Percentiles rank a stretch among this genome's conserved stretches.
Evolutionary conservation across 257 asterid genomes (phyloP).

Genomic region (Mitragyna speciosa): DNA sequence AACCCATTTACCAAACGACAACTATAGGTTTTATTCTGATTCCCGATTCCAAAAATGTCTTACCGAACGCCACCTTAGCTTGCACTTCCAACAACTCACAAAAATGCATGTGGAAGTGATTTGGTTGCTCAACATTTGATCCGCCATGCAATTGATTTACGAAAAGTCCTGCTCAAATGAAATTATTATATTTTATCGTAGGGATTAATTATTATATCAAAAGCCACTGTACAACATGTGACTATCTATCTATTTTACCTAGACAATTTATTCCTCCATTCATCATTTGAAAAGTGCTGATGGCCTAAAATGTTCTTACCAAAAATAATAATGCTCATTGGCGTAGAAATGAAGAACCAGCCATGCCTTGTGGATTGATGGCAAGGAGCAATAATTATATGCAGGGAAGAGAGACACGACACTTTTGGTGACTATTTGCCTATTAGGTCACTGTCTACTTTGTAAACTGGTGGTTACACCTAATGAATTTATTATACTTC

Average conservation of each 20-base stretch:
- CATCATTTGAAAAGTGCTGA: constrained; percentile 2
- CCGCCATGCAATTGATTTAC: neutral
- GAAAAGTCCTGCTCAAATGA: neutral
- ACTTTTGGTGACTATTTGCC: neutral
- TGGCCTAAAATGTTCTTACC: constrained; percentile 4
- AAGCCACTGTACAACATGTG: constrained; percentile 2
- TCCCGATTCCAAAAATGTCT: no score
- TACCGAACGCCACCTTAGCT: neutral
- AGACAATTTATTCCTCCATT: neutral
- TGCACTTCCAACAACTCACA: neutral
- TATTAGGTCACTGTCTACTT: neutral
- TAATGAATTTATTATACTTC: neutral
- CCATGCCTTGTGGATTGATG: neutral
- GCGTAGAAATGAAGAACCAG: constrained; percentile 8
- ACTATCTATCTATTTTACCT: neutral
- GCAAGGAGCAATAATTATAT: neutral
- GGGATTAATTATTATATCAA: neutral
- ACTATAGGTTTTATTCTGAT: no score
- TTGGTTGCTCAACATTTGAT: neutral
- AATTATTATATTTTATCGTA: neutral
- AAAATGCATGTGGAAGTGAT: neutral
- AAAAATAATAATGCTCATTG: neutral
- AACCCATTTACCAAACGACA: no score
- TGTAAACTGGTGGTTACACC: neutral
- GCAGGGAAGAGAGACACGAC: neutral